Percentiles rank a stretch among this genome's conserved stretches.
phyloP scores from a whole-genome alignment of 2,329 filamentous ascomycete species.

The Phoma sp. region DNA sequence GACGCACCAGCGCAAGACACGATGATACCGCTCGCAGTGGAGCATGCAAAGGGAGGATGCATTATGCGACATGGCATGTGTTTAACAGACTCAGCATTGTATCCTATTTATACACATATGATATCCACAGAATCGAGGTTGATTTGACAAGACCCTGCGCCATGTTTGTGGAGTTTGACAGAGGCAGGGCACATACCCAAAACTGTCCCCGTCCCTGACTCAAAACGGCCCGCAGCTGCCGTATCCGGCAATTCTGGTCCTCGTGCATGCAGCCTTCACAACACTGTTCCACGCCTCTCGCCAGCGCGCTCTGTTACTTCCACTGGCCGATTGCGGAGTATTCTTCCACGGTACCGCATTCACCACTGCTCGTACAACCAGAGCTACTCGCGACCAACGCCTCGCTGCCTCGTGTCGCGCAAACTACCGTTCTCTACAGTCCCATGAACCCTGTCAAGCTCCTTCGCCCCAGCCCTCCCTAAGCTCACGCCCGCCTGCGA shows the following conservation, averaged over 20 bases:
- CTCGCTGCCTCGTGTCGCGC: constrained; percentile 21
- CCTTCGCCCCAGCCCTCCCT: constrained; percentile 40
- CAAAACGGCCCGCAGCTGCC: constrained; percentile 23
- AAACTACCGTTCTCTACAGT: constrained; percentile 16
- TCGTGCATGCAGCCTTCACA: constrained; percentile 11
- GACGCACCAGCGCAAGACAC: constrained; percentile 49
- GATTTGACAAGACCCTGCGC: constrained; percentile 11
- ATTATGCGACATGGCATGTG: not conserved
- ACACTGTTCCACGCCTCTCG: constrained; percentile 11
- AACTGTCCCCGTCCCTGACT: constrained; percentile 21
- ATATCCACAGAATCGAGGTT: constrained; percentile 12
- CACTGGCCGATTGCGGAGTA: not conserved
- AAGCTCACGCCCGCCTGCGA: constrained; percentile 34
- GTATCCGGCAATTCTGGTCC: constrained; percentile 13
- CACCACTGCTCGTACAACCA: not conserved
- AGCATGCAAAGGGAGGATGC: not conserved
- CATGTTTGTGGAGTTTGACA: constrained; percentile 18
- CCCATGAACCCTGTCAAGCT: constrained; percentile 30
- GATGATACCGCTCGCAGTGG: constrained; percentile 18
- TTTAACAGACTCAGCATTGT: constrained; percentile 15
- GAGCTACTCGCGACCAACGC: constrained; percentile 8
- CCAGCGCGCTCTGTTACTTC: constrained; percentile 1
- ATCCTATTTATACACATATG: constrained; percentile 11
- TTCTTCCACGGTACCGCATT: constrained; percentile 6
- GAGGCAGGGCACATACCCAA: constrained; percentile 2